Conservation (phyloP, 768 basidiomycete species). For the Coprinopsis sp. region DNA sequence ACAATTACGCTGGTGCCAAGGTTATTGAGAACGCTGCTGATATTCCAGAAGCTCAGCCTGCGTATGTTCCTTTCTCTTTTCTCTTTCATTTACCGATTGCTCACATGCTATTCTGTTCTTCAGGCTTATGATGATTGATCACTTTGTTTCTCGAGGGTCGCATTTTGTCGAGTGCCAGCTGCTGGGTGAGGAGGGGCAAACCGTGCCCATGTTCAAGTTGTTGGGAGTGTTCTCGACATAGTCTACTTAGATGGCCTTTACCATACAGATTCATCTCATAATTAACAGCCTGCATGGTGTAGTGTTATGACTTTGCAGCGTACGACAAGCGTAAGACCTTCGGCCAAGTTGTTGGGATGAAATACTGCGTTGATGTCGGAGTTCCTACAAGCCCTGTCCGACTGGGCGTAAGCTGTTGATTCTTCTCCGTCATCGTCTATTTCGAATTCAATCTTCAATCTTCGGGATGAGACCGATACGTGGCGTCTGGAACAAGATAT, state of each 20-base stretch:
- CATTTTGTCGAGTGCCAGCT: slow-evolving; percentile 93
- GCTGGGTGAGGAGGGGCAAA: slow-evolving; percentile 80
- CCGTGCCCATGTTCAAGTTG: slow-evolving; percentile 82
- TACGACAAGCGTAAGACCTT: too few relatives aligned
- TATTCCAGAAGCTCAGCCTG: slow-evolving; percentile 53
- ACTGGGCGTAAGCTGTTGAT: too few relatives aligned
- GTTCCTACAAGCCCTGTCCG: too few relatives aligned
- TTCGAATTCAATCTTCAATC: too few relatives aligned
- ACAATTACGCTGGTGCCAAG: slow-evolving; percentile 78
- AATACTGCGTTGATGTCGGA: too few relatives aligned
- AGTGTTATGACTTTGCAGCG: too few relatives aligned
- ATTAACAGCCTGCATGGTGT: too few relatives aligned
- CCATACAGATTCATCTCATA: background rate
- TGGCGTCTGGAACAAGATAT: too few relatives aligned
- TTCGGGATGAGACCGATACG: too few relatives aligned
- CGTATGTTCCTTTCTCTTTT: slow-evolving; percentile 46
- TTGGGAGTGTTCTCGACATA: slow-evolving; percentile 85
- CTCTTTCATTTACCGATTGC: slow-evolving; percentile 2
- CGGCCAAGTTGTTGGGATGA: too few relatives aligned
- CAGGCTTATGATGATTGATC: slow-evolving; percentile 85
- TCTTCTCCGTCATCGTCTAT: too few relatives aligned
- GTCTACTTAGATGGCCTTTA: slow-evolving; percentile 1
- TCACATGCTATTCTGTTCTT: slow-evolving; percentile 6
- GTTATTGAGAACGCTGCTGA: slow-evolving; percentile 76
- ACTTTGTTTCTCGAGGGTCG: slow-evolving; percentile 75